phyloP scores from a whole-genome alignment of 352 stramenopile species.

The Globisporangium canariense region DNA sequence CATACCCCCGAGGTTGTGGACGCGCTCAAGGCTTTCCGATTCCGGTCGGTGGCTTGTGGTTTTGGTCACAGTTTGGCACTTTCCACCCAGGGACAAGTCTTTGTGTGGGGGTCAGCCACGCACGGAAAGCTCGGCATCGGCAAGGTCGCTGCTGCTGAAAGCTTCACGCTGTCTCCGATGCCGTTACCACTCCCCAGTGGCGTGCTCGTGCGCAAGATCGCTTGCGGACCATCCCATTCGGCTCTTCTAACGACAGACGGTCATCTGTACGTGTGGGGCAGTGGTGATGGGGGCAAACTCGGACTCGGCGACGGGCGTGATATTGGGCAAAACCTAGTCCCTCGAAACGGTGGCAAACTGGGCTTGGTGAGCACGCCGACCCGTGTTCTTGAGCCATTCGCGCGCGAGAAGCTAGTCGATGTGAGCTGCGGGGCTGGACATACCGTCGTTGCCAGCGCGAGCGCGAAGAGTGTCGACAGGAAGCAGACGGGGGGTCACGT shows the following conservation, averaged over 20 bases:
- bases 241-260: slow-evolving; percentile 57
- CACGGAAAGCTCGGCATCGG: slow-evolving; percentile 74
- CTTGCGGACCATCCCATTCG: slow-evolving; percentile 75
- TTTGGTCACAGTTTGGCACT: slow-evolving; percentile 74
- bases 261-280: slow-evolving; percentile 69
- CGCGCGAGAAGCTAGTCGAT: slow-evolving; percentile 46
- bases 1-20: slow-evolving; percentile 43
- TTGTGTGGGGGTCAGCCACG: slow-evolving; percentile 65
- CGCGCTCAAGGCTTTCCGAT: slow-evolving; percentile 39
- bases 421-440: slow-evolving; percentile 68
- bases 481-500: slow-evolving; percentile 30
- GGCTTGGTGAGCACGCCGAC: slow-evolving; percentile 36
- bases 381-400: slow-evolving; percentile 37
- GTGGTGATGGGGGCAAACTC: slow-evolving; percentile 64
- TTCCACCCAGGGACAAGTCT: slow-evolving; percentile 60
- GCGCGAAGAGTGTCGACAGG: slow-evolving; percentile 15
- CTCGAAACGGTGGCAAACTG: slow-evolving; percentile 51
- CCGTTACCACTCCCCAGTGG: slow-evolving; percentile 21
- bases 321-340: slow-evolving; percentile 55
- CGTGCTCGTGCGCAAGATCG: slow-evolving; percentile 55
- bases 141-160: slow-evolving; percentile 35
- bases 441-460: slow-evolving; percentile 46
- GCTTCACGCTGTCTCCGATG: slow-evolving; percentile 63
- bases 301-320: slow-evolving; percentile 64
- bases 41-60: slow-evolving; percentile 53